Evolutionary conservation across 371 early-diverging fungal species (phyloP).

Genomic region (Circinella umbellata): DNA sequence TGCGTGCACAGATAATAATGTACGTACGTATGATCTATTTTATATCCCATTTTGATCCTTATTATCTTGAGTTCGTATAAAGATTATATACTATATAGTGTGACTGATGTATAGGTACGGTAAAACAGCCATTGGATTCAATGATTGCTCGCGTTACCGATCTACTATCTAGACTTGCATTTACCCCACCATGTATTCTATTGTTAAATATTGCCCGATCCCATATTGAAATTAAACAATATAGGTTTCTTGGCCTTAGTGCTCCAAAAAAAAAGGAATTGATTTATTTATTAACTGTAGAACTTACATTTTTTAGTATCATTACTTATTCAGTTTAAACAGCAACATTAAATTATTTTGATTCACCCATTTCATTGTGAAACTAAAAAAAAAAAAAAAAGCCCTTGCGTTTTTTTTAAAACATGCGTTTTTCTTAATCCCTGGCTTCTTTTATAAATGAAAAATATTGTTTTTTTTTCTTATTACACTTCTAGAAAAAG

Average conservation of each 20-base stretch:
- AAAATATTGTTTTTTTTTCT: too few relatives aligned
- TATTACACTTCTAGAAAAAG: too few relatives aligned
- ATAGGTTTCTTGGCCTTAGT: conserved; percentile 83
- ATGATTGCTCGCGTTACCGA: conserved; percentile 85
- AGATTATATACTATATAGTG: conserved; percentile 55
- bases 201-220: conserved; percentile 81
- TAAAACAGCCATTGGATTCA: conserved; percentile 86
- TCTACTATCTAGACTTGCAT: conserved; percentile 71
- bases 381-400: too few relatives aligned
- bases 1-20: not conserved
- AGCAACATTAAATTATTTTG: too few relatives aligned
- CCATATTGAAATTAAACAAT: conserved; percentile 90
- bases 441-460: too few relatives aligned
- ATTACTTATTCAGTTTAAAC: too few relatives aligned
- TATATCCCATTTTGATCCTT: too few relatives aligned
- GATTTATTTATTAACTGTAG: conserved; percentile 21
- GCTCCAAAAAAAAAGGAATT: conserved; percentile 92
- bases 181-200: conserved; percentile 81
- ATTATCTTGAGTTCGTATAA: not conserved
- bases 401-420: too few relatives aligned
- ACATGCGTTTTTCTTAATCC: too few relatives aligned
- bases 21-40: too few relatives aligned
- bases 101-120: conserved; percentile 95
- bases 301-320: too few relatives aligned
- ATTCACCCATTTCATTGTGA: too few relatives aligned